Base-by-base conservation (phyloP, 441 rosid genomes). In the Adansonia rubrostipa region DNA sequence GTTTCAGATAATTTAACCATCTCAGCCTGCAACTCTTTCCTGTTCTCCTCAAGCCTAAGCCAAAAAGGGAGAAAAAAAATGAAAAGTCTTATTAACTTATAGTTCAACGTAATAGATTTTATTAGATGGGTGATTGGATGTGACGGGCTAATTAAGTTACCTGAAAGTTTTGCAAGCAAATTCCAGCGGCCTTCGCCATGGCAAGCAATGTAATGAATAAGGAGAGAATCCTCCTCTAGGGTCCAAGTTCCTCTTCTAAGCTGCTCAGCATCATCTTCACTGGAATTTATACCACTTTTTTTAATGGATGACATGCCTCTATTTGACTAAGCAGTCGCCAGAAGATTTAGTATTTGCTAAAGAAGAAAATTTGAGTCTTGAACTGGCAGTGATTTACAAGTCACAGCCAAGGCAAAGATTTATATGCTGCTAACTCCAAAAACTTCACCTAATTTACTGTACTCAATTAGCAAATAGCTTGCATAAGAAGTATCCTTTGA, bases 241-340 rank as follows among this genome's bases (percentile, higher is more conserved):
- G 93, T 91, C 98, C 95, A 87, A 6, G 93, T 97, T 13, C 97
- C 95, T 84, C 89, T 85, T 67, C 93, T 85, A 5, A 84, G 89
- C 67, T 84, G 89, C 69, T 70, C 63, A 5, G 79, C 80, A 19
- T 81, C 89, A 14, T 77, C 82, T 67, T 83, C 86, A 71, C 82
- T 79, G 62, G 17, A 76, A 64, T 40, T 71, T 42, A 24, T 77
- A 8, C 22, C 9, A 6, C 44, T 75, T 73, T 79, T 85, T 28
- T 72, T 78, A n/a, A 24, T 48, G 61, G 81, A 73, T 11, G 85
- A 63, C 89, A 85, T 20, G 42, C 24, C 75, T 71, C 82, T 71
- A 66, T 67, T 40, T 51, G 6, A 67, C 36, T 13, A 47, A 50
- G 51, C 53, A 28, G 71, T 48, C 64, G 7, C 50, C 51, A 44